Evolutionary conservation across 2,329 filamentous ascomycete species (phyloP).

Genomic region (Xylaria sp.): DNA sequence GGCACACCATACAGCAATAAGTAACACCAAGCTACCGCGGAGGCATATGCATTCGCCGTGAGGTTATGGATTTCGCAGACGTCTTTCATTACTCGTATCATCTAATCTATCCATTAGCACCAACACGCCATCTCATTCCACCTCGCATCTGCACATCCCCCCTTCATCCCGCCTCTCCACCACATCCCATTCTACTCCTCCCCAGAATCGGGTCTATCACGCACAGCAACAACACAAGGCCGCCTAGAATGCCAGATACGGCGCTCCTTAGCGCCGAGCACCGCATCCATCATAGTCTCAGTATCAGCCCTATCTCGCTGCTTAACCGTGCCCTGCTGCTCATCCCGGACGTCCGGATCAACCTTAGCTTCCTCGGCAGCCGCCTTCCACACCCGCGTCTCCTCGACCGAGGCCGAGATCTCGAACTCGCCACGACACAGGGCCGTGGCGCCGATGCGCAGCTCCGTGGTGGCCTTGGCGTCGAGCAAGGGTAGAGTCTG

Average conservation of each 20-base stretch:
- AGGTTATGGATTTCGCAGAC: too few relatives aligned
- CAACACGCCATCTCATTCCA: neutral
- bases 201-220: constrained; percentile 45
- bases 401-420: constrained; percentile 79
- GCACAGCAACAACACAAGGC: constrained; percentile 60
- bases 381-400: constrained; percentile 64
- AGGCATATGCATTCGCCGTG: too few relatives aligned
- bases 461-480: constrained; percentile 62
- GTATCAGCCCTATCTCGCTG: constrained; percentile 54
- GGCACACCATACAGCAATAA: too few relatives aligned
- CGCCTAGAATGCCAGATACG: constrained; percentile 69
- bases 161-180: neutral
- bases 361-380: neutral
- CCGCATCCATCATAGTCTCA: constrained; percentile 61
- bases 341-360: neutral
- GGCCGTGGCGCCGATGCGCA: constrained; percentile 72
- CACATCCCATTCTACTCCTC: neutral
- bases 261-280: constrained; percentile 64
- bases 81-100: too few relatives aligned
- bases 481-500: constrained; percentile 68
- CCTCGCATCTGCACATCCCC: neutral
- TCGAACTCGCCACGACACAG: constrained; percentile 85
- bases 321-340: constrained; percentile 27
- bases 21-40: too few relatives aligned
- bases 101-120: neutral